These are phyloP conservation scores for Aspergillus quadrilineatus DNA, from an alignment of 2,329 filamentous ascomycete genomes.

Conservation along the genomic window DNA sequence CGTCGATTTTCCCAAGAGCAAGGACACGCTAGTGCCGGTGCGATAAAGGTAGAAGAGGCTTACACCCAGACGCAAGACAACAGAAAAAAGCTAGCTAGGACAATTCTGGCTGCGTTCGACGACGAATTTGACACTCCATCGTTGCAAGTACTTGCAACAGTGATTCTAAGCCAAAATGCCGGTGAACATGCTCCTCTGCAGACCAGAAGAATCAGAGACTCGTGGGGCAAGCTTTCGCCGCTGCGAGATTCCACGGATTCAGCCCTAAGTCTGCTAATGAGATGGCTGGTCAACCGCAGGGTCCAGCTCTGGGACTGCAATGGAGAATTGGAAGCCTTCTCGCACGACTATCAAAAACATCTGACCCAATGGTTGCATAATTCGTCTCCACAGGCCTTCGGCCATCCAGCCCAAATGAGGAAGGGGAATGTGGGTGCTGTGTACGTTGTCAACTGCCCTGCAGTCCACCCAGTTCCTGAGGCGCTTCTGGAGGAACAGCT, in stretches of 20 bases:
- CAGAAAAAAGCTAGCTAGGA: slow-evolving; percentile 21
- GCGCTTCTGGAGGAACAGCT: slow-evolving; percentile 33
- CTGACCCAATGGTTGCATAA: slow-evolving; percentile 33
- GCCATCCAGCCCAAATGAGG: slow-evolving; percentile 2
- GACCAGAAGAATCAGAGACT: slow-evolving; percentile 22
- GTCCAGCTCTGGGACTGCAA: slow-evolving; percentile 30
- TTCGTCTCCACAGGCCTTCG: slow-evolving; percentile 15
- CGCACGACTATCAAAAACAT: slow-evolving; percentile 26
- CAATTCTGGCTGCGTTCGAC: slow-evolving; percentile 24
- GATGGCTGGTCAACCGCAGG: slow-evolving; percentile 28
- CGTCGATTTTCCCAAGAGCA: slow-evolving; percentile 25
- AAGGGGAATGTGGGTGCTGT: slow-evolving; percentile 16
- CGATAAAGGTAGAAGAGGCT: slow-evolving; percentile 20
- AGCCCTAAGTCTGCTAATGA: slow-evolving; percentile 20
- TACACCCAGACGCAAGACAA: slow-evolving; percentile 20
- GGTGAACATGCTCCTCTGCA: slow-evolving; percentile 20
- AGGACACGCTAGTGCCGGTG: slow-evolving; percentile 17
- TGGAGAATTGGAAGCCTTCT: slow-evolving; percentile 25
- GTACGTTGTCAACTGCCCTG: slow-evolving; percentile 38
- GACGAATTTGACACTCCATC: slow-evolving; percentile 21
- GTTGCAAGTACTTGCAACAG: slow-evolving; percentile 22
- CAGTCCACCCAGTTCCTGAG: slow-evolving; percentile 33
- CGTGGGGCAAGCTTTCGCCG: slow-evolving; percentile 18
- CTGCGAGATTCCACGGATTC: slow-evolving; percentile 20
- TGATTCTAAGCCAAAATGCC: slow-evolving; percentile 21